These are phyloP conservation scores for Xylariales sp. DNA, from an alignment of 2,329 filamentous ascomycete genomes.

Conservation along the genomic window DNA sequence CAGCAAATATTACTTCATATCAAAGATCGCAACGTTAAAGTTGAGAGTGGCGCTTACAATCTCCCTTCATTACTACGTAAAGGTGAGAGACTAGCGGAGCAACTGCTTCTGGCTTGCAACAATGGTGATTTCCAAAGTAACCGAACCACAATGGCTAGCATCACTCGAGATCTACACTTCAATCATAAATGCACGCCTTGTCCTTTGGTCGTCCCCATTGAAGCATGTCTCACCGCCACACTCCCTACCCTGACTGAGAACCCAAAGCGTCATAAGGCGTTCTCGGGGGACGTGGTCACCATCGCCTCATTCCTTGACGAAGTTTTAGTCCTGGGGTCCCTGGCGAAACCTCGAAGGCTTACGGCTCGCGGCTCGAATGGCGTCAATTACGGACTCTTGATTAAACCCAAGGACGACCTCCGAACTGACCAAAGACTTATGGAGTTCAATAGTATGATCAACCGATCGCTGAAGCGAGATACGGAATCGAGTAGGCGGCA, in stretches of 20 bases:
- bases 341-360: conserved; percentile 92
- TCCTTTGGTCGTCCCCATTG: conserved; percentile 87
- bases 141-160: conserved; percentile 75
- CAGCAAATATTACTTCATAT: conserved; percentile 64
- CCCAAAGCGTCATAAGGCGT: conserved; percentile 82
- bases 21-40: conserved; percentile 61
- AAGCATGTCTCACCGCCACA: conserved; percentile 83
- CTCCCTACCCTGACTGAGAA: conserved; percentile 80
- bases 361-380: conserved; percentile 91
- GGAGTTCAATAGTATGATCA: conserved; percentile 99
- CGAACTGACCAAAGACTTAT: conserved; percentile 97
- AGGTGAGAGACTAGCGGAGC: conserved; percentile 85
- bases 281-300: conserved; percentile 85
- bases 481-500: conserved; percentile 90
- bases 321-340: conserved; percentile 87
- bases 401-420: conserved; percentile 98
- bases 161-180: conserved; percentile 83
- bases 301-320: conserved; percentile 86
- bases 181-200: conserved; percentile 86
- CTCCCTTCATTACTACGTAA: conserved; percentile 78
- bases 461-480: conserved; percentile 90
- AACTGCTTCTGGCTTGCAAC: conserved; percentile 83
- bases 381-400: conserved; percentile 86
- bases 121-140: conserved; percentile 78
- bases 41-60: conserved; percentile 66